phyloP scores from a whole-genome alignment of 768 basidiomycete species.

The Asterophora lycoperdoides region DNA sequence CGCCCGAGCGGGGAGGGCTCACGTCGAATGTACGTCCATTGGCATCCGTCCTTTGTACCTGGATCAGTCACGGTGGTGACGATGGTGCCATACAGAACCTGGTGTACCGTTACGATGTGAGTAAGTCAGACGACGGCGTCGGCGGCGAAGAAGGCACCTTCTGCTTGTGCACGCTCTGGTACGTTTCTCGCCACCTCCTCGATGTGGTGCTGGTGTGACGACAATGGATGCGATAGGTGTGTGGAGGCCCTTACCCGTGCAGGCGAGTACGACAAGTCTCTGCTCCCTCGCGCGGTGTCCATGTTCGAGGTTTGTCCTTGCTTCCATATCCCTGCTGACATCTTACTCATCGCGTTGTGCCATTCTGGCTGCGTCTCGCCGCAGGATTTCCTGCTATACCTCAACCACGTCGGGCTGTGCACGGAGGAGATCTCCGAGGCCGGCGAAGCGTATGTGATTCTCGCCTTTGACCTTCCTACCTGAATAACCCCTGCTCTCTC shows the following conservation, averaged over 20 bases:
- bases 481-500: background rate
- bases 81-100: conserved; percentile 47
- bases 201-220: background rate
- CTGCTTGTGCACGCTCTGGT: conserved; percentile 85
- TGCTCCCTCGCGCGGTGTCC: conserved; percentile 64
- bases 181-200: conserved; percentile 7
- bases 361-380: background rate
- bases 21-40: conserved; percentile 70
- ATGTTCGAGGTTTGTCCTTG: conserved; percentile 77
- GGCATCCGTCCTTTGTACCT: background rate
- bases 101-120: conserved; percentile 87
- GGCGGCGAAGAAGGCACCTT: conserved; percentile 96
- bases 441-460: conserved; percentile 69
- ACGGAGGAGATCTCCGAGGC: conserved; percentile 83
- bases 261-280: conserved; percentile 66
- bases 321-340: background rate
- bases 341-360: background rate
- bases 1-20: conserved; percentile 86
- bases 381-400: conserved; percentile 74
- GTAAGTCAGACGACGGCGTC: conserved; percentile 85
- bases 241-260: conserved; percentile 88
- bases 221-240: conserved; percentile 48
- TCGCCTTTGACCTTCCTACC: background rate
- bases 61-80: background rate
- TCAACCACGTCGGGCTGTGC: conserved; percentile 85